Percentiles rank a stretch among this genome's conserved stretches.
These are phyloP conservation scores for Pestalotiopsis sp. DNA, from an alignment of 2,329 filamentous ascomycete genomes.

Conservation along the genomic window DNA sequence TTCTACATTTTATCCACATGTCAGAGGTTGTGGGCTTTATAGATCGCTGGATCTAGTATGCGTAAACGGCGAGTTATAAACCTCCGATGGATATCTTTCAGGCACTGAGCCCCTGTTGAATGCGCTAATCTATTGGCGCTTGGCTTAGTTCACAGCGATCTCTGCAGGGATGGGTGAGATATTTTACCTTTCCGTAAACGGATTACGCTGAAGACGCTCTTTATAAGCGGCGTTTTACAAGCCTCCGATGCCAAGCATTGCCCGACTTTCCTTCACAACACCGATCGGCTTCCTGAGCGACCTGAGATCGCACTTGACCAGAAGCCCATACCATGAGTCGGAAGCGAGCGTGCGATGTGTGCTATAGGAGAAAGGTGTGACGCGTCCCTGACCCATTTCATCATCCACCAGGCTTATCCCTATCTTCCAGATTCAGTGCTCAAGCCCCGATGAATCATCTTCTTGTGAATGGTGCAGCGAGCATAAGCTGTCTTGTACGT, in stretches of 20 bases:
- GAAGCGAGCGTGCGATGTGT: neutral
- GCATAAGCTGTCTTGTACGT: neutral
- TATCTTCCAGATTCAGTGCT: conserved; percentile 1
- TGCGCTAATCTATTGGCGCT: too few relatives aligned
- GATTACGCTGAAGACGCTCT: neutral
- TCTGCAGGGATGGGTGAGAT: too few relatives aligned
- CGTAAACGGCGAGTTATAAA: neutral
- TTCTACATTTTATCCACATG: neutral
- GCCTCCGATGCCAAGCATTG: neutral
- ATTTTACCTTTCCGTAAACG: too few relatives aligned
- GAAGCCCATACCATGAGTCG: neutral
- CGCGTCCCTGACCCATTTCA: too few relatives aligned
- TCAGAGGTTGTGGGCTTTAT: neutral
- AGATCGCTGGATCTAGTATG: neutral
- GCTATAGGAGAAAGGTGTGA: neutral
- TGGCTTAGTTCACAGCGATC: too few relatives aligned
- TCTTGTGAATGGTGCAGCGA: neutral
- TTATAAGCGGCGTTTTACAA: neutral
- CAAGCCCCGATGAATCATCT: neutral
- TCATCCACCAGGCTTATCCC: too few relatives aligned
- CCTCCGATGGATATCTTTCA: neutral
- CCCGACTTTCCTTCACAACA: neutral
- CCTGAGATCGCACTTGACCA: neutral
- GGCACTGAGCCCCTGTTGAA: too few relatives aligned
- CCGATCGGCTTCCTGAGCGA: neutral